Base-by-base conservation (phyloP, 176 grass and related monocot genomes). In the Paspalum vaginatum region DNA sequence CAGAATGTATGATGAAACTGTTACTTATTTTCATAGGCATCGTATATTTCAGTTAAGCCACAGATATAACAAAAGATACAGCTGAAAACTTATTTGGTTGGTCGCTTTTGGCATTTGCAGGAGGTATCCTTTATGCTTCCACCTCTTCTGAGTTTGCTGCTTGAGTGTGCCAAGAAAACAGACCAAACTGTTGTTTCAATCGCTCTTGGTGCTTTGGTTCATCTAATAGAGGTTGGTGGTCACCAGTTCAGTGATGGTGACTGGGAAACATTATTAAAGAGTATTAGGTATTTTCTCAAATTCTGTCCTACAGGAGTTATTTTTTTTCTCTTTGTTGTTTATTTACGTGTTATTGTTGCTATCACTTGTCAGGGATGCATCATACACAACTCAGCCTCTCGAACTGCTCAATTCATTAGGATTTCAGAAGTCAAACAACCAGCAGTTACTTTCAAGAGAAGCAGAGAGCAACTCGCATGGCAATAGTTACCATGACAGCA, bases 41-140 rank as follows among this genome's bases (percentile, higher is more conserved):
- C 11, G n/a, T 47, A 54, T 56, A 57, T 89, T 85, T 48, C 54
- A 61, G n/a, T 66, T 45, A 50, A 61, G 37, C 44, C 60, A 44
- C 76, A 68, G 7, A 61, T 72, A 53, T 47, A 76, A 61, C 22
- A 85, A 74, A 64, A 49, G 38, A 72, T 47, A 15, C 39, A 67
- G n/a, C n/a, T 68, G 54, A 15, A 87, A 80, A 60, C 17, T 83
- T 80, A 37, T 84, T 75, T 77, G 51, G 14, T 88, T 75, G 43
- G 47, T 87, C 55, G 70, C 68, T 15, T 22, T 68, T 90, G 16
- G 61, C 56, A 54, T 80, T 87, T 84, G 15, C 76, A 97, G 92
- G 97, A 99, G 89, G 97, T 99, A 39, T 96, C 88, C 39, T 99
- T 99, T 87, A 99, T 99, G 97, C 97, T 99, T 82, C 97, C 97